Evolutionary conservation across 495 filamentous ascomycete species (phyloP).

Genomic region (Apiosordaria backusii): DNA sequence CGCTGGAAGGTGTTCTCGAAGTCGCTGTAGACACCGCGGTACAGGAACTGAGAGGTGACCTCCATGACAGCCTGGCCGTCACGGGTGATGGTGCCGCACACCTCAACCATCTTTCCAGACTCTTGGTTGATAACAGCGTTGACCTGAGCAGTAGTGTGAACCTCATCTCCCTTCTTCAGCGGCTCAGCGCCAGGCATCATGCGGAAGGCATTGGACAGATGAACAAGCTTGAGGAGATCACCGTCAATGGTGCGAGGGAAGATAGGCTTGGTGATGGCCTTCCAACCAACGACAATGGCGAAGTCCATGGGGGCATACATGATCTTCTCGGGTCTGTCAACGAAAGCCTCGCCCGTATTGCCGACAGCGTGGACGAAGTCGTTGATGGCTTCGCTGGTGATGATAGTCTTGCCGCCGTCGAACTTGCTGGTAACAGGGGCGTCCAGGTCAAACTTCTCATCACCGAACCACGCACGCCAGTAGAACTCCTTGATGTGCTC

Average conservation of each 20-base stretch:
- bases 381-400: slow-evolving; percentile 88
- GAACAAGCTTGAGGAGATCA: slow-evolving; percentile 89
- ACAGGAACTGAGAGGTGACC: slow-evolving; percentile 95
- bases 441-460: slow-evolving; percentile 79
- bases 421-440: slow-evolving; percentile 79
- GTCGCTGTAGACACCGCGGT: slow-evolving; percentile 86
- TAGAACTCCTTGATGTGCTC: slow-evolving; percentile 98
- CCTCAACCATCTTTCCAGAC: slow-evolving; percentile 98
- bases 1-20: slow-evolving; percentile 98
- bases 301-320: slow-evolving; percentile 98
- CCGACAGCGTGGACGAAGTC: slow-evolving; percentile 98
- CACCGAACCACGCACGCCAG: slow-evolving; percentile 93
- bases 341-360: slow-evolving; percentile 97
- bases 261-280: slow-evolving; percentile 97
- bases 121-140: slow-evolving; percentile 98
- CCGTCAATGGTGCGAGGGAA: slow-evolving; percentile 94
- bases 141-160: slow-evolving; percentile 91
- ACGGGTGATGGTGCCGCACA: slow-evolving; percentile 90
- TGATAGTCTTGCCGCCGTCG: slow-evolving; percentile 77
- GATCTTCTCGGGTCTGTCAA: slow-evolving; percentile 91
- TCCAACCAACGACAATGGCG: slow-evolving; percentile 97
- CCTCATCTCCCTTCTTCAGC: slow-evolving; percentile 86
- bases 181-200: slow-evolving; percentile 96
- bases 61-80: slow-evolving; percentile 93
- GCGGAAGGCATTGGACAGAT: slow-evolving; percentile 94